Evolutionary conservation across 2,329 filamentous ascomycete genomes (phyloP).

Genomic region (Chalara sp.): DNA sequence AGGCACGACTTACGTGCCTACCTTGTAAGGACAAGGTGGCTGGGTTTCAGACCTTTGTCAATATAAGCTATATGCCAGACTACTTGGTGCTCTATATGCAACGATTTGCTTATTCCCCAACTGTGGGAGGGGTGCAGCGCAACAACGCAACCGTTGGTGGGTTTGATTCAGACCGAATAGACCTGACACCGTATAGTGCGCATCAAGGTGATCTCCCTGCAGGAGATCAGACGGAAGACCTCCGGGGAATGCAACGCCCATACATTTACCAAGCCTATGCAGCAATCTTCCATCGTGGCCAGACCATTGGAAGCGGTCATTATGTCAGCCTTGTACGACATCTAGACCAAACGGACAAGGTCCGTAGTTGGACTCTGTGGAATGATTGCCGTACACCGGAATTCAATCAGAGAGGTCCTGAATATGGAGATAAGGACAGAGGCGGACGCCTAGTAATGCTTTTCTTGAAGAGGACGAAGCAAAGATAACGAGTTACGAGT

Average conservation of each 20-base stretch:
- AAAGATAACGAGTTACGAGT: neutral
- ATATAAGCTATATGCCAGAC: neutral
- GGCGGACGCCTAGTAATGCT: neutral
- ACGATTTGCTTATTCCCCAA: neutral
- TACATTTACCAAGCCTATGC: conserved; percentile 82
- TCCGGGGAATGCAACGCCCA: conserved; percentile 33
- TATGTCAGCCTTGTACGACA: conserved; percentile 16
- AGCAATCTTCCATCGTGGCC: conserved; percentile 45
- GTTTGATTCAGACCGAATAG: conserved; percentile 15
- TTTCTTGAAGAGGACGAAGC: neutral
- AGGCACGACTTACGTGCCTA: neutral
- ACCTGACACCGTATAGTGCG: conserved; percentile 37
- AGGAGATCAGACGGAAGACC: conserved; percentile 30
- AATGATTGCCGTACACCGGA: conserved; percentile 7
- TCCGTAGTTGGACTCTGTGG: conserved; percentile 13
- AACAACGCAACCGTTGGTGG: conserved; percentile 11
- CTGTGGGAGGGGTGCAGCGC: too few relatives aligned
- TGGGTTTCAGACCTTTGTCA: neutral
- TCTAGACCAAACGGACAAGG: conserved; percentile 10
- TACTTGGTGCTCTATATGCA: neutral
- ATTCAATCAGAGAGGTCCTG: neutral
- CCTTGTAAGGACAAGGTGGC: neutral
- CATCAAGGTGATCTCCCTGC: neutral
- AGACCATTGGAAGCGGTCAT: conserved; percentile 15
- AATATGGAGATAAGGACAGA: neutral